Evolutionary conservation across 1,284 basidiomycete genomes (phyloP), one percentile per base, ranked within the genome.

Genomic region (Anthracocystis setariae): DNA sequence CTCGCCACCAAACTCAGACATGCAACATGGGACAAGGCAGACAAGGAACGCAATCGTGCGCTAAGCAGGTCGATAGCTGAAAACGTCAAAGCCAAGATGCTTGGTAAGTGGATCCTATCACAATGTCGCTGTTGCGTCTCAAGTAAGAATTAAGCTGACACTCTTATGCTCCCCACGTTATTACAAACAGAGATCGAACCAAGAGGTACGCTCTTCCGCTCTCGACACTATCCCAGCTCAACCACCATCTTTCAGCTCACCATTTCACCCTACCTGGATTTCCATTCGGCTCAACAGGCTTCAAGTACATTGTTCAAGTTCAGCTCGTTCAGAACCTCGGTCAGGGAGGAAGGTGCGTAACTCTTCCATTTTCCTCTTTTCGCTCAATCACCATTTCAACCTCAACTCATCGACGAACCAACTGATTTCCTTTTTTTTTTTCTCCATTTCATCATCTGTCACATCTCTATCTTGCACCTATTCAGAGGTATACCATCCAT

Each of bases 271-370:
- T 33, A 17, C 15, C 18, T 21, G 18, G 12, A 29, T 29, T n/a
- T 7, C 29, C 29, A 29, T 12, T 5, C 29, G 7, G 29, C 29
- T 29, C 29, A 21, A 37, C 59, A 63, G 72, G 69, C 27, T 77
- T 77, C 73, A 76, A 76, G 46, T 78, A 63, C 33, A 69, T 78
- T 13, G 76, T 78, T 0, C 71, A 78, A 42, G 71, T 76, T 0
- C 76, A 78, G 40, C 63, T 78, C 18, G 67, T 76, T 15, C 73
- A 78, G 56, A 76, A 78, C 49, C 46, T 76, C 17, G 76, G 76
- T 3, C 76, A 78, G 50, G 76, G 76, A 7, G 76, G 73, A 60
- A 67, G 76, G 65, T 71, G 45, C 45, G 72, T 54, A n/a, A n/a
- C n/a, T 33, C 2, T 21, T 24, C 46, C 21, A 32, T 21, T 29